Percentiles rank a stretch among this genome's conserved stretches.
phyloP scores from a whole-genome alignment of 2,329 filamentous ascomycete species.

The Fusarium domesticum region DNA sequence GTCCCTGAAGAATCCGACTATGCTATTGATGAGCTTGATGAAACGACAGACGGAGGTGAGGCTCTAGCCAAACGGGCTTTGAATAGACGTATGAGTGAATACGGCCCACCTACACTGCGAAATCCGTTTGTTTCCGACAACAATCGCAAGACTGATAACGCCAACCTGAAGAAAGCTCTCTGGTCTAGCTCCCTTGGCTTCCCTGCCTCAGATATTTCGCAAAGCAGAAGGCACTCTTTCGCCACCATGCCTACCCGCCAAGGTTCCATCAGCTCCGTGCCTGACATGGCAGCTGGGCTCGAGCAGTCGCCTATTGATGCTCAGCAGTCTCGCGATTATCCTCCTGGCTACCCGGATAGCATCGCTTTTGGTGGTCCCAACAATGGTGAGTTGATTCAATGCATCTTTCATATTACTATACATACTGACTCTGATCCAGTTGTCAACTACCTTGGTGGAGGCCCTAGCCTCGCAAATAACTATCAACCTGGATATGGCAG shows the following conservation, averaged over 20 bases:
- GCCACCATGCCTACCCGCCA: constrained; percentile 65
- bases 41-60: constrained; percentile 51
- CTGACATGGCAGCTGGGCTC: constrained; percentile 48
- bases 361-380: constrained; percentile 37
- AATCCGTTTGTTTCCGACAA: constrained; percentile 54
- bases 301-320: constrained; percentile 46
- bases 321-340: constrained; percentile 43
- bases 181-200: constrained; percentile 73
- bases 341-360: constrained; percentile 40
- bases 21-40: constrained; percentile 70
- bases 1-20: constrained; percentile 66
- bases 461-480: constrained; percentile 22
- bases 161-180: constrained; percentile 58
- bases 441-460: constrained; percentile 28
- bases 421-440: constrained; percentile 3
- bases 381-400: constrained; percentile 39
- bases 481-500: constrained; percentile 32
- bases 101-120: constrained; percentile 45
- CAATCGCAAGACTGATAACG: constrained; percentile 59
- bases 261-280: constrained; percentile 59
- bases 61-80: constrained; percentile 47
- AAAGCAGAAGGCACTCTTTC: constrained; percentile 78
- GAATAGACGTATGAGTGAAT: constrained; percentile 57
- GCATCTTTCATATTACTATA: not conserved
- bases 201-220: constrained; percentile 60